Evolutionary conservation across 2,329 filamentous ascomycete species (phyloP), one percentile per base, ranked within the genome.

Genomic region (Alternaria panax): DNA sequence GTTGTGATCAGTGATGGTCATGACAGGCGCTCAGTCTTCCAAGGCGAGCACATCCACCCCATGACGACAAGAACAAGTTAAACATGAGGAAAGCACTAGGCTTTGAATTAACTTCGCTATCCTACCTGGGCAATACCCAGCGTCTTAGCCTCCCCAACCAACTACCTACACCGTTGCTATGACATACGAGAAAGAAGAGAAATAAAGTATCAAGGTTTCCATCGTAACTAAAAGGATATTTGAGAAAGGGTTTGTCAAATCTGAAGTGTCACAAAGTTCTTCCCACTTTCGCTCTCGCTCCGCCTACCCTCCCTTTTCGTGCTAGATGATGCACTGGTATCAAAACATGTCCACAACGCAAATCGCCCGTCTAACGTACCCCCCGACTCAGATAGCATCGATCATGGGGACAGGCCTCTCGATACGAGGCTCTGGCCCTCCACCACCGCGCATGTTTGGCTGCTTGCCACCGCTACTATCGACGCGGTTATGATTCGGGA

Each of bases 311-410:
- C 57, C 57, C 54, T 64, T 67, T 65, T 67, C 63, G 70, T 72
- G 72, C 69, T 70, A 69, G 69, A 63, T 65, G 62, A 70, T 76
- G 74, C 75, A 76, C 73, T 76, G 75, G 75, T 77, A 77, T 77
- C 75, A 77, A 74, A 72, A 72, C 60, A 64, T 62, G 58, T 68
- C 60, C 18, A 62, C 67, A 67, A 70, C 50, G 32, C 42, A 57
- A 54, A 54, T n/a, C 42, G 16, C 53, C 36, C 34, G 30, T 34
- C 41, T 25, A 34, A 47, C n/a, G 27, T 34, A 28, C 56, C 9
- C 54, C 28, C 47, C 12, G 14, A 16, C 14, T 66, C 59, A 74
- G 36, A 71, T 57, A 45, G 64, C 50, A 65, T 74, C 72, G 43
- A 72, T 65, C 48, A 71, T 69, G 5, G 69, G 66, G 42, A 61